Base-by-base conservation (phyloP, 805 yeast species). In the Ogataea pignaliae region DNA sequence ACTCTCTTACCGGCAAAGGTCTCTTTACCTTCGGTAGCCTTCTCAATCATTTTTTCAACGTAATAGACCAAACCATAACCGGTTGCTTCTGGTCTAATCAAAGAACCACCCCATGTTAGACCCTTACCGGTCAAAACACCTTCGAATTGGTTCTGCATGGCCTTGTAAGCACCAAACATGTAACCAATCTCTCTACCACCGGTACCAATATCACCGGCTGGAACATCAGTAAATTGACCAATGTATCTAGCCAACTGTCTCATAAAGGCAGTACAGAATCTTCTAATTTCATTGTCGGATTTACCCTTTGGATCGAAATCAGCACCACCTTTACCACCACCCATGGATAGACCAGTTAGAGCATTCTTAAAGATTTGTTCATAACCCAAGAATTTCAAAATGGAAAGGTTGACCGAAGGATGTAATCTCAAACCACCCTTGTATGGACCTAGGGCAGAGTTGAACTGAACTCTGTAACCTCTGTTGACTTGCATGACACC, bases 271-370 rank as follows among this genome's bases (percentile, higher is more conserved):
- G 79, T 80, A 77, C 97, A 91, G 82, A 91, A 91, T 71, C 96
- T 83, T 78, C 99, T 85, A 73, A 91, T 91, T 77, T 91, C 99
- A 60, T 73, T 70, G 71, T 90, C 93, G 48, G 95, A 78, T 72
- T 83, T 85, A 65, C 91, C 96, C 81, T 91, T 91, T 62, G 97
- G 96, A 75, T 90, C 89, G 73, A 91, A 93, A 73, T 91, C 97
- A 49, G 96, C 78, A 70, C 99, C 99, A 80, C 99, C 99, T 71
- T 91, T 91, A 73, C 96, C 99, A 76, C 99, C 99, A 69, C 99
- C 99, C 85, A 91, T 90, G 80, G 83, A 79, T 60, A 90, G 79
- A 63, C 98, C 98, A 60, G 99, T 91, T 63, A 91, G 78, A 41
- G 99, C 98, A 66, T 91, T 91, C 81, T 91, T 91, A 81, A 91